Conservation (phyloP, 495 filamentous ascomycete genomes). For the Lophiotrema nucula region DNA sequence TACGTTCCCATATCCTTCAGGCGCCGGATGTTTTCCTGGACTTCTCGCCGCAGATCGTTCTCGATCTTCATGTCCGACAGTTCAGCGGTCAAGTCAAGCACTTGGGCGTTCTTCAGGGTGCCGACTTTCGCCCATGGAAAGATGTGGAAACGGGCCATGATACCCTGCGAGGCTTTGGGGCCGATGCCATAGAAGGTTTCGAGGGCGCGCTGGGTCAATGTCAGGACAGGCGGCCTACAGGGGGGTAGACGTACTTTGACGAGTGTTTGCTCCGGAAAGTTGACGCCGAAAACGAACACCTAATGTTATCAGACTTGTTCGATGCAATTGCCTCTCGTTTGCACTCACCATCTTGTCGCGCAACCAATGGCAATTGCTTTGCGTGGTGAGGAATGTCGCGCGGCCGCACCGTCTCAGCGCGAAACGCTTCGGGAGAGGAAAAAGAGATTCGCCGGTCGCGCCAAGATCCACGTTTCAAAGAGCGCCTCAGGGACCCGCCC, state of each 20-base stretch:
- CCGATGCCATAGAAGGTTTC: conserved; percentile 90
- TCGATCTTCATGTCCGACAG: conserved; percentile 92
- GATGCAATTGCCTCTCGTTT: not conserved
- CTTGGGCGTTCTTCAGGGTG: conserved; percentile 64
- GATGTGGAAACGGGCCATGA: conserved; percentile 85
- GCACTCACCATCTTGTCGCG: conserved; percentile 38
- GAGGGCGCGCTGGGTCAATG: conserved; percentile 69
- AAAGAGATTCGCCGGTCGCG: conserved; percentile 15
- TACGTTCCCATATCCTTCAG: conserved; percentile 90
- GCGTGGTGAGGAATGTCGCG: not conserved
- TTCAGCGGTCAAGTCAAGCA: conserved; percentile 76
- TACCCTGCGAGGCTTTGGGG: conserved; percentile 61
- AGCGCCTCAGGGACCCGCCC: not conserved
- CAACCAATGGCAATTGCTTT: not conserved
- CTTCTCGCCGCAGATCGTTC: conserved; percentile 73
- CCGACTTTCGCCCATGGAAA: conserved; percentile 75
- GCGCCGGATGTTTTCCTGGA: conserved; percentile 80
- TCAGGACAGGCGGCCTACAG: conserved; percentile 6
- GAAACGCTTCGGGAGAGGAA: conserved; percentile 5
- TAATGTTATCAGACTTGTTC: conserved; percentile 34
- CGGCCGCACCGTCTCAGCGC: not conserved
- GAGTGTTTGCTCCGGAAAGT: conserved; percentile 72
- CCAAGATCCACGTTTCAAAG: conserved; percentile 26
- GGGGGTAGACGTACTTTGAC: conserved; percentile 27
- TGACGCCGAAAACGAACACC: conserved; percentile 84